These are phyloP conservation scores for Coffea eugenioides DNA, from an alignment of 257 asterid genomes.

Conservation along the genomic window DNA sequence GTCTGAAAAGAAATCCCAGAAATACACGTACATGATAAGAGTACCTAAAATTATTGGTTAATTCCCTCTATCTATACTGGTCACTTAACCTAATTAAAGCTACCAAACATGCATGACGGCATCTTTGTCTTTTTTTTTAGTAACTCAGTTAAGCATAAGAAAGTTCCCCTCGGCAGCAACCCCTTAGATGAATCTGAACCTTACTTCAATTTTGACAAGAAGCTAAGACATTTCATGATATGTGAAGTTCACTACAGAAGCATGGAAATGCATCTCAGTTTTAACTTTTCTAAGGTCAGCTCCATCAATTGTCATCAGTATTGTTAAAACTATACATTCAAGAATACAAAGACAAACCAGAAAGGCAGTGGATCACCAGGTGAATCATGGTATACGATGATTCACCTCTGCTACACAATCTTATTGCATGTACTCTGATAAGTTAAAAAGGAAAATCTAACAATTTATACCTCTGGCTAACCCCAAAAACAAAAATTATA, in stretches of 20 bases:
- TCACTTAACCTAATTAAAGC: neutral
- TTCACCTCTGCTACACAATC: neutral
- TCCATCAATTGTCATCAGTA: neutral
- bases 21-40: neutral
- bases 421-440: neutral
- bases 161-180: neutral
- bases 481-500: neutral
- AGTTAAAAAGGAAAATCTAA: too few relatives aligned
- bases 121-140: neutral
- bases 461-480: neutral
- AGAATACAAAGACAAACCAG: neutral
- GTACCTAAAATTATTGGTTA: neutral
- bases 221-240: neutral
- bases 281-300: neutral
- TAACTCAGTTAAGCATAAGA: neutral
- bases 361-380: neutral
- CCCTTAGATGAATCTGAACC: neutral
- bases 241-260: neutral
- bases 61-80: neutral
- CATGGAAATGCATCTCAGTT: neutral
- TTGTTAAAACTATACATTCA: neutral
- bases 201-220: too few relatives aligned
- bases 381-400: neutral
- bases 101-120: neutral
- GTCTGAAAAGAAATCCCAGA: neutral